A percentile compares a stretch with the other conserved stretches of the same genome.
These are phyloP conservation scores for Nemania serpens DNA, from an alignment of 2,329 filamentous ascomycete species.

Conservation along the genomic window DNA sequence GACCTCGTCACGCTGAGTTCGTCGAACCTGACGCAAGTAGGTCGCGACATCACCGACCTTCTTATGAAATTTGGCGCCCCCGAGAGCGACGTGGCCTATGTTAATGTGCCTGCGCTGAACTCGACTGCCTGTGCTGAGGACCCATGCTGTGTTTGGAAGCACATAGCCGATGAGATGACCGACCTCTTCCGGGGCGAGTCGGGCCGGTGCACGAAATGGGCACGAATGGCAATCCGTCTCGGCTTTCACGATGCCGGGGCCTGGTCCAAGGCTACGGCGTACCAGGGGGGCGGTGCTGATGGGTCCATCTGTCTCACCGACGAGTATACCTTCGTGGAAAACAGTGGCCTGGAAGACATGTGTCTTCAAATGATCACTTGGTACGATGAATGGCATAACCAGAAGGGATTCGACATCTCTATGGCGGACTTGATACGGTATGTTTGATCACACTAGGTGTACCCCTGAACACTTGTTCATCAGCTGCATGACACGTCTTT, in stretches of 20 bases:
- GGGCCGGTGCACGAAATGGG: slow-evolving; percentile 49
- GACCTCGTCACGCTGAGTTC: slow-evolving; percentile 44
- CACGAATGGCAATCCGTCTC: slow-evolving; percentile 51
- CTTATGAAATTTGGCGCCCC: slow-evolving; percentile 39
- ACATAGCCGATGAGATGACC: slow-evolving; percentile 48
- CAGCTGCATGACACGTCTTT: background rate
- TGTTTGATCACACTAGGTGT: background rate
- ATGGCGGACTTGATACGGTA: slow-evolving; percentile 57
- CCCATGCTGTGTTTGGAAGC: slow-evolving; percentile 52
- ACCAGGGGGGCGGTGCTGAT: slow-evolving; percentile 51
- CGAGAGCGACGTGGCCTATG: slow-evolving; percentile 32
- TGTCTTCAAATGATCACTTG: slow-evolving; percentile 46
- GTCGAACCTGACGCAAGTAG: slow-evolving; percentile 42
- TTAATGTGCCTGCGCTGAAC: slow-evolving; percentile 26
- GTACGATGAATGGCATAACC: slow-evolving; percentile 35
- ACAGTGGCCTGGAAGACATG: slow-evolving; percentile 54
- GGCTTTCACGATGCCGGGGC: slow-evolving; percentile 55
- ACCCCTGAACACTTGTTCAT: background rate
- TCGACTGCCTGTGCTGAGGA: slow-evolving; percentile 43
- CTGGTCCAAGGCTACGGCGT: slow-evolving; percentile 46
- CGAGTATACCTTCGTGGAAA: slow-evolving; percentile 47
- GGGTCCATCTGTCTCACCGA: slow-evolving; percentile 51
- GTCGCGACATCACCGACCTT: slow-evolving; percentile 46
- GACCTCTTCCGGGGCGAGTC: slow-evolving; percentile 44
- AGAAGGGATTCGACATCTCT: slow-evolving; percentile 48